Conservation (phyloP, 768 basidiomycete genomes). For the Phaffia australis region DNA sequence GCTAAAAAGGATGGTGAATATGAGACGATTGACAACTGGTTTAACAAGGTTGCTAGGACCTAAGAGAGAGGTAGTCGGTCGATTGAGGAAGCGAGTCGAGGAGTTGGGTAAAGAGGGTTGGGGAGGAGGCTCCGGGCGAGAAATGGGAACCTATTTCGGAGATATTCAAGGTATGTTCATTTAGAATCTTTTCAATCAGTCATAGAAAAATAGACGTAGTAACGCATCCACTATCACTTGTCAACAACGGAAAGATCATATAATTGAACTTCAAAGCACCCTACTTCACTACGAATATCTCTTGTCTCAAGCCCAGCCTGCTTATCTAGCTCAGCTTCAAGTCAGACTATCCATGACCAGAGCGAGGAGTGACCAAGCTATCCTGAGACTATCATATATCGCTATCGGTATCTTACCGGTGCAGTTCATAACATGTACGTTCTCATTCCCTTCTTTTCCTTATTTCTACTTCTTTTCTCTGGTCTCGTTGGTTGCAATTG, state of each 20-base stretch:
- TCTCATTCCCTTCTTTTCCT: not conserved
- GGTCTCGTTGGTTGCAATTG: too few relatives aligned
- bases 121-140: conserved; percentile 47
- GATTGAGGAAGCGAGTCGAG: conserved; percentile 61
- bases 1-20: conserved; percentile 65
- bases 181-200: not conserved
- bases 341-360: conserved; percentile 52
- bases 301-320: conserved; percentile 75
- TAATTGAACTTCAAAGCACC: conserved; percentile 71
- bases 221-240: not conserved
- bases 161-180: conserved; percentile 67
- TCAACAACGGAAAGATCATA: conserved; percentile 55
- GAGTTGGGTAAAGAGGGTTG: conserved; percentile 38
- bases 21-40: conserved; percentile 66
- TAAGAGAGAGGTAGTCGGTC: conserved; percentile 71
- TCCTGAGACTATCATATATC: conserved; percentile 58
- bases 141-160: conserved; percentile 76
- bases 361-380: conserved; percentile 53
- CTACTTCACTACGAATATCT: conserved; percentile 78
- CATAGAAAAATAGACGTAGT: not conserved
- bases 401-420: conserved; percentile 57
- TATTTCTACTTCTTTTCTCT: too few relatives aligned
- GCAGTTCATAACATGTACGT: conserved; percentile 44
- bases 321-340: conserved; percentile 67
- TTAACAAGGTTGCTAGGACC: conserved; percentile 61